These are phyloP conservation scores for Phaeosphaeriaceae sp. DNA, from an alignment of 2,329 filamentous ascomycete species.

Conservation along the genomic window DNA sequence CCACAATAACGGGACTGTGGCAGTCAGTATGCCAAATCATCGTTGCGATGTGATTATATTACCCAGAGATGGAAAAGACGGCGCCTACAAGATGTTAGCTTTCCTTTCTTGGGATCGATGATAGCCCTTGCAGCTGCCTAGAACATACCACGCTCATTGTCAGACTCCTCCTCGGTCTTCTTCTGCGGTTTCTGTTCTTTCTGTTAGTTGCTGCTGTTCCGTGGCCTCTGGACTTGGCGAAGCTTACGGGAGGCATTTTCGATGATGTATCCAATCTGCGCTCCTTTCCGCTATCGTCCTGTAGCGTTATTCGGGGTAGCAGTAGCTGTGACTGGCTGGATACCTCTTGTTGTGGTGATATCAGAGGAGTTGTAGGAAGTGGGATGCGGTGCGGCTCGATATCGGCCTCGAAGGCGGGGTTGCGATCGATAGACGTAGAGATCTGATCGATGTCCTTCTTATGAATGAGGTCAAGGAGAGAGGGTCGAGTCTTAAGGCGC, in stretches of 20 bases:
- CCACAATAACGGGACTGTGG: slow-evolving; percentile 83
- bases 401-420: slow-evolving; percentile 30
- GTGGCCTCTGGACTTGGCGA: background rate
- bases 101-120: no score
- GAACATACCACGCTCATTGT: slow-evolving; percentile 63
- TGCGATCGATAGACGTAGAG: slow-evolving; percentile 44
- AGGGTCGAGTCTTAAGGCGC: slow-evolving; percentile 65
- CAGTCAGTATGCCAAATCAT: slow-evolving; percentile 32
- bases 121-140: no score
- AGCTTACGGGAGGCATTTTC: slow-evolving; percentile 50
- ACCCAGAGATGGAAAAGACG: slow-evolving; percentile 75
- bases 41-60: slow-evolving; percentile 36
- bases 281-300: slow-evolving; percentile 23
- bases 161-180: slow-evolving; percentile 53
- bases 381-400: slow-evolving; percentile 39
- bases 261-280: slow-evolving; percentile 16
- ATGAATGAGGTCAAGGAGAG: slow-evolving; percentile 66
- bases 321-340: slow-evolving; percentile 18
- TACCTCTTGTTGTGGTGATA: slow-evolving; percentile 36
- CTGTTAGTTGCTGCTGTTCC: slow-evolving; percentile 30
- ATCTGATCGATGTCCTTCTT: slow-evolving; percentile 56
- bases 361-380: slow-evolving; percentile 44
- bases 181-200: slow-evolving; percentile 47
- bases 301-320: slow-evolving; percentile 32
- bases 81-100: slow-evolving; percentile 52